Conservation (phyloP, 2,329 filamentous ascomycete species). For the Aspergillus pseudotamarii region DNA sequence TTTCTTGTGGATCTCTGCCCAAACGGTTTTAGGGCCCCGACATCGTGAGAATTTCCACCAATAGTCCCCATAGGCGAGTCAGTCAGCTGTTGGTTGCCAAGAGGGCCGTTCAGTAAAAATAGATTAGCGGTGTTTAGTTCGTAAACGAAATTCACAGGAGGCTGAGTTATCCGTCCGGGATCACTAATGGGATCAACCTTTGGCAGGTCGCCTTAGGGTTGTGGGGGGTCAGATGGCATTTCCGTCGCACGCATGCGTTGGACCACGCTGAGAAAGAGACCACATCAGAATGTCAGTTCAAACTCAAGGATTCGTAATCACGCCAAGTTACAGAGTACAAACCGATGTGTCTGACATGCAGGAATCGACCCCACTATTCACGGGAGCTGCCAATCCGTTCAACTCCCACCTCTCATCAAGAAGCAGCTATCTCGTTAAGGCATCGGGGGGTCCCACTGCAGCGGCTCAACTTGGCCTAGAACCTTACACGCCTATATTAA, state of each 20-base stretch:
- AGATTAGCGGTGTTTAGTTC: not conserved
- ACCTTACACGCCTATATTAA: too few relatives aligned
- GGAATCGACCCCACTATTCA: not conserved
- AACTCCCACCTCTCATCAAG: not conserved
- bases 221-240: not conserved
- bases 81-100: not conserved
- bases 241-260: not conserved
- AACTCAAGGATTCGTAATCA: not conserved
- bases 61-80: not conserved
- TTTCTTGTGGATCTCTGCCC: not conserved
- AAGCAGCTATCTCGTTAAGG: not conserved
- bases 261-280: not conserved
- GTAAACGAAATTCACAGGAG: not conserved
- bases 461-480: not conserved
- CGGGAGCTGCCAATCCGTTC: not conserved
- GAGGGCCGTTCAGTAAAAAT: slow-evolving; percentile 4
- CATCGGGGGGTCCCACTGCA: not conserved
- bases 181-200: too few relatives aligned
- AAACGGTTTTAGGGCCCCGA: not conserved
- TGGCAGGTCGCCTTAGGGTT: not conserved
- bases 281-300: not conserved
- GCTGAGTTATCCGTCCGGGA: not conserved
- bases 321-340: not conserved
- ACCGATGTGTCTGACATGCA: not conserved
- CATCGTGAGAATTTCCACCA: not conserved